Evolutionary conservation across 768 basidiomycete genomes (phyloP).

Genomic region (Cytidiella melzeri): DNA sequence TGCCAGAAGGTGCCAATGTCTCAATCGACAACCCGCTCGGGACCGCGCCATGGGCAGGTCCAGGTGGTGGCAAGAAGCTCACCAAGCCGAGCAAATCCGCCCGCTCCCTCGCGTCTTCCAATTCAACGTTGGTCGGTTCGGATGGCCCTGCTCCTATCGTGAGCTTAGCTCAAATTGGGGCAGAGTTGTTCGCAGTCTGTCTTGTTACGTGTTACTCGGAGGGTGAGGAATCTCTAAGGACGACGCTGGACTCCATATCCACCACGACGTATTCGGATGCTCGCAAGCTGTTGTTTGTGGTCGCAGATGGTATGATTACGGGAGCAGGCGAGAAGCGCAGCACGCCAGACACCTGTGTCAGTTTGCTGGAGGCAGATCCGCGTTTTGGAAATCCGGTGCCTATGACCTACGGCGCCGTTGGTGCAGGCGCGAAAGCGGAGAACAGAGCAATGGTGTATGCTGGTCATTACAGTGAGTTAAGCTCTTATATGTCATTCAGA

Average conservation of each 20-base stretch:
- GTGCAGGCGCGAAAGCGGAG: conserved; percentile 80
- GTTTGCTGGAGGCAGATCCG: conserved; percentile 85
- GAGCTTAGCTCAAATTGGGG: conserved; percentile 85
- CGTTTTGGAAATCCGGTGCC: conserved; percentile 94
- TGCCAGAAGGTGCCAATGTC: conserved; percentile 94
- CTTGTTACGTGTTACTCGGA: conserved; percentile 98
- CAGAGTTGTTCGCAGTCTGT: conserved; percentile 92
- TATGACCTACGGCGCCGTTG: conserved; percentile 91
- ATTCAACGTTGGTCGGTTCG: conserved; percentile 46
- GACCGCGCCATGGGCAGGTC: conserved; percentile 89
- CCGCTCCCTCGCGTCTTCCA: conserved; percentile 48
- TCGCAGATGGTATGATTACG: conserved; percentile 98
- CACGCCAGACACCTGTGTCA: conserved; percentile 95
- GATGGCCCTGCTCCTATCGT: conserved; percentile 56
- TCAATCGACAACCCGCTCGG: conserved; percentile 89
- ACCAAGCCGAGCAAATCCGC: conserved; percentile 41
- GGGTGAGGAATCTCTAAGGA: conserved; percentile 86
- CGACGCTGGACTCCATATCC: conserved; percentile 92
- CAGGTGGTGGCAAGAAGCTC: conserved; percentile 44
- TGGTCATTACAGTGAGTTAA: conserved; percentile 90
- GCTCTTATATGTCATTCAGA: neutral
- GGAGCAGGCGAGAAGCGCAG: conserved; percentile 93
- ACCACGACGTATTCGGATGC: conserved; percentile 85
- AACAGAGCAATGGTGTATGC: conserved; percentile 99
- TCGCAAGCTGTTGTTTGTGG: conserved; percentile 87